phyloP scores from a whole-genome alignment of 2,329 filamentous ascomycete genomes.

The Onygenales sp. region DNA sequence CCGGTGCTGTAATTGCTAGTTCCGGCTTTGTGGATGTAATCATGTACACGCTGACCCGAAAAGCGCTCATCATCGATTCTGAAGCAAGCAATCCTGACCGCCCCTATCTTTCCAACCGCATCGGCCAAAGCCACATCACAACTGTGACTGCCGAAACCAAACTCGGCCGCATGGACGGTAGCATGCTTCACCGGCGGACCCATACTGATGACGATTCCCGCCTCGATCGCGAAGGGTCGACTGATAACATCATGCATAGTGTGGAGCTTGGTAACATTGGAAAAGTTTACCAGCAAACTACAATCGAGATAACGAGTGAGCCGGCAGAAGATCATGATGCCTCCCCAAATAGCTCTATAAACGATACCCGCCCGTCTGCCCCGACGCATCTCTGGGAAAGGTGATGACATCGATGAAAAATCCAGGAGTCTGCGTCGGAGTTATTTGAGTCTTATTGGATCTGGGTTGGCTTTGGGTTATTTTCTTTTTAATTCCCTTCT shows the following conservation, averaged over 20 bases:
- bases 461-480: not conserved
- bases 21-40: slow-evolving; percentile 52
- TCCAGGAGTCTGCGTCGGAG: not conserved
- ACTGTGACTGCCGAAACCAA: slow-evolving; percentile 9
- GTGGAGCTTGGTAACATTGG: slow-evolving; percentile 25
- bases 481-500: not conserved
- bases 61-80: slow-evolving; percentile 44
- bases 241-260: slow-evolving; percentile 33
- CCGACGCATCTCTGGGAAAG: not conserved
- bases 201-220: not conserved
- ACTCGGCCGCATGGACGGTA: slow-evolving; percentile 1
- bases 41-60: slow-evolving; percentile 49
- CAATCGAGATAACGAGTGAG: slow-evolving; percentile 33
- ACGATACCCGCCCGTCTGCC: not conserved
- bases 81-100: slow-evolving; percentile 26
- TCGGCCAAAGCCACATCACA: slow-evolving; percentile 7
- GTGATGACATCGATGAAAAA: not conserved
- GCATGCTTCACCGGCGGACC: slow-evolving; percentile 1
- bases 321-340: slow-evolving; percentile 11
- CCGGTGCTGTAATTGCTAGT: slow-evolving; percentile 48
- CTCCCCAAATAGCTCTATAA: slow-evolving; percentile 13
- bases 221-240: slow-evolving; percentile 33
- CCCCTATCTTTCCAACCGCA: slow-evolving; percentile 16
- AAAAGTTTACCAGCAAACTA: slow-evolving; percentile 36
- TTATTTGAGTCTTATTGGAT: not conserved